Base-by-base conservation (phyloP, 2,329 filamentous ascomycete genomes). In the Colletotrichum siamense region DNA sequence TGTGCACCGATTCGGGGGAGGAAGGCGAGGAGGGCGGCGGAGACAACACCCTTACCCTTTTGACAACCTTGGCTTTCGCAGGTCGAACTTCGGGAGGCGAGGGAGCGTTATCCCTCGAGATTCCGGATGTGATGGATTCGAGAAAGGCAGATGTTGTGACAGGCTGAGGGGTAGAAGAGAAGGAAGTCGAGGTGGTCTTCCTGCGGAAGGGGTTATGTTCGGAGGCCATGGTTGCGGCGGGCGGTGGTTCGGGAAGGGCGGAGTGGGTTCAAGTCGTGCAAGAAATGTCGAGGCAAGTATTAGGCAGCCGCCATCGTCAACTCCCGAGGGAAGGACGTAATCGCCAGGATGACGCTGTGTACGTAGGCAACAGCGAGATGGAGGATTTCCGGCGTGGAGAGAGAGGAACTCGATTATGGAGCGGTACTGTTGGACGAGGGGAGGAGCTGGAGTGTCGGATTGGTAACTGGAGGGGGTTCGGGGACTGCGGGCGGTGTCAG, bases 31-130 rank as follows among this genome's bases (percentile, higher is more conserved):
- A 88, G 5, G 91, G 91, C 75, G 91, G 91, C 68, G 92, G 92
- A 57, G 91, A 93, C 81, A 93, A 89, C 10, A 94, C 90, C 80
- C 93, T 91, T 76, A 95, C 93, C 80, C 91, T 94, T 85, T 94
- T 94, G 75, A 90, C 88, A 52, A 91, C 87, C 86, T 90, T 94
- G 55, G 83, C 82, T 78, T 84, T 89, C 12, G 63, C 67, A 5
- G 78, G 73, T 63, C 76, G 75, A 16, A 26, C 62, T 8, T 77
- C 78, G 69, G 71, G 73, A 15, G 70, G 57, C n/a, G 73, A 78
- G 65, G 82, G 81, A 13, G 76, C 77, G 13, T 77, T 76, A 30
- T 75, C 76, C 32, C 52, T 75, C 26, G 80, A 82, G 32, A 77
- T 44, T 61, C 82, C 76, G 71, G 81, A 79, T 77, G 81, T 80